Conservation (phyloP, 225 moss, liverwort and hornwort genomes). For the Rhytidiadelphus loreus region DNA sequence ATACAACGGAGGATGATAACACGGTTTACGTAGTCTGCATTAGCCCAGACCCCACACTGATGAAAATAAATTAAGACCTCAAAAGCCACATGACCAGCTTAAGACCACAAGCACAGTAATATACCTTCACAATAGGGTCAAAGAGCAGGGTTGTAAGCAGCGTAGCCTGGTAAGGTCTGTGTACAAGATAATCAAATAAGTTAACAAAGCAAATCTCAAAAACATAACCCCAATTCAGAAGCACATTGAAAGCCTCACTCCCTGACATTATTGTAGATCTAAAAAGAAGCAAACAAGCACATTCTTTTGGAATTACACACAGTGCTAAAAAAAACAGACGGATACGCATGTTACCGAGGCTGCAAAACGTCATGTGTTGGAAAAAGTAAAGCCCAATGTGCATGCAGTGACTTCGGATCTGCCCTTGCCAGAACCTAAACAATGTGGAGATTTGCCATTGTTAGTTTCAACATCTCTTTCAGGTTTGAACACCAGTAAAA, state of each 20-base stretch:
- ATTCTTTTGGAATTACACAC: neutral
- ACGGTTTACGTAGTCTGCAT: neutral
- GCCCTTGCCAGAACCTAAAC: conserved; percentile 69
- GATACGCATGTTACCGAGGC: conserved; percentile 39
- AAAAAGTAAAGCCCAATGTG: conserved; percentile 73
- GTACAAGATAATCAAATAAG: neutral
- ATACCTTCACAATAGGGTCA: conserved; percentile 85
- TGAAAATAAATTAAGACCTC: neutral
- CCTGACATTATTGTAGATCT: neutral
- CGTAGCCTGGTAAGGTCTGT: conserved; percentile 87
- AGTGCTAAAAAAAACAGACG: neutral
- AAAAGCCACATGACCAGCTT: neutral
- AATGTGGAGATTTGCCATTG: neutral
- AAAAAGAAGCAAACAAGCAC: neutral
- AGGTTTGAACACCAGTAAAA: neutral
- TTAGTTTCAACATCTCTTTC: neutral
- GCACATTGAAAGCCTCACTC: neutral
- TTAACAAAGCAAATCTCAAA: neutral
- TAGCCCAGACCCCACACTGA: neutral
- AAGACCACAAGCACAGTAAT: neutral
- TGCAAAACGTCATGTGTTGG: conserved; percentile 84
- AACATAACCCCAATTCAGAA: neutral
- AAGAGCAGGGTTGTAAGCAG: conserved; percentile 73
- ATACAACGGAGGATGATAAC: neutral
- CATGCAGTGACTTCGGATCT: conserved; percentile 88